Evolutionary conservation across 257 asterid genomes (phyloP).

Genomic region (Salvia splendens): DNA sequence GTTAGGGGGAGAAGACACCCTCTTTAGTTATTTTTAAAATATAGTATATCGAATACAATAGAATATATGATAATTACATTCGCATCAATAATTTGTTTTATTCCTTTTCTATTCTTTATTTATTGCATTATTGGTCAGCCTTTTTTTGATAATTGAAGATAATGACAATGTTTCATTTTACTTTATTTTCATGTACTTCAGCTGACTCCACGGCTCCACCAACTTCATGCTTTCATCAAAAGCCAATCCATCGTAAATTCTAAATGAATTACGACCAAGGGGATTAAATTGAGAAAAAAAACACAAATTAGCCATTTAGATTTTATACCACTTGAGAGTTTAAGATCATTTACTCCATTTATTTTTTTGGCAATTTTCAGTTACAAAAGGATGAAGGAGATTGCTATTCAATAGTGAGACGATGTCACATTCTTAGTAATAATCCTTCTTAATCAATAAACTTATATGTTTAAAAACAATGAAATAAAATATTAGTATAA

Average conservation of each 20-base stretch:
- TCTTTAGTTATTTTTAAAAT: not conserved
- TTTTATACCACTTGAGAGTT: not conserved
- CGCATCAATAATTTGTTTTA: not conserved
- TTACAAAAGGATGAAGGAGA: not conserved
- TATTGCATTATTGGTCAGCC: not conserved
- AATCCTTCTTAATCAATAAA: no score
- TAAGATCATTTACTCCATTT: not conserved
- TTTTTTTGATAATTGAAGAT: not conserved
- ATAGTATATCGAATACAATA: no score
- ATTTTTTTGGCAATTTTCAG: not conserved
- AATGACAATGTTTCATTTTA: not conserved
- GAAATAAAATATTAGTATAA: not conserved
- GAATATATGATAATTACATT: no score
- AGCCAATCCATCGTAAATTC: not conserved
- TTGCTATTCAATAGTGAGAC: not conserved
- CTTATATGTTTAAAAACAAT: no score
- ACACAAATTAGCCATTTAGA: not conserved
- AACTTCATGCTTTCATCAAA: slow-evolving; percentile 4
- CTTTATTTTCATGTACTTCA: not conserved
- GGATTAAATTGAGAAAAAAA: not conserved
- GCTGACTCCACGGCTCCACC: slow-evolving; percentile 24
- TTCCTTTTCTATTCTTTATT: not conserved
- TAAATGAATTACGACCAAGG: not conserved
- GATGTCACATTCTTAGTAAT: not conserved
- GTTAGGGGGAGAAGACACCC: not conserved